A percentile compares a stretch with the other conserved stretches of the same genome.
phyloP scores from a whole-genome alignment of 2,329 filamentous ascomycete genomes.

The Torrubiellomyces zombiae region DNA sequence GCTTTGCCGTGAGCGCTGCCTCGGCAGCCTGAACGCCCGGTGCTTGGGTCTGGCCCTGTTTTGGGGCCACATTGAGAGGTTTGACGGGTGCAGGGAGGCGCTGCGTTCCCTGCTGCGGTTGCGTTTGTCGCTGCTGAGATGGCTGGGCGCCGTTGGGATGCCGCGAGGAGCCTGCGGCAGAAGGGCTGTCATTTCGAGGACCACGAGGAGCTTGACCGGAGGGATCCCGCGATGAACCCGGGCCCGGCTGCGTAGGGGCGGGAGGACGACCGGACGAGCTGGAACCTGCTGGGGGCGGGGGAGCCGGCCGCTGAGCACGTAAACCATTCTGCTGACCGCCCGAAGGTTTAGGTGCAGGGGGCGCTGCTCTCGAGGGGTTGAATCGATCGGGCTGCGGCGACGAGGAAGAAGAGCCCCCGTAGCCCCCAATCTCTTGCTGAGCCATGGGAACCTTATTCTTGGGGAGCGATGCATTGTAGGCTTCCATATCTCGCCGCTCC shows the following conservation, averaged over 20 bases:
- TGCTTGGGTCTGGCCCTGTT: conserved; percentile 31
- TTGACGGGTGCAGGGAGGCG: conserved; percentile 51
- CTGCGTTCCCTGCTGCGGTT: conserved; percentile 25
- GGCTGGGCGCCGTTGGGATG: conserved; percentile 37
- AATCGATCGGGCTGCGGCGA: conserved; percentile 47
- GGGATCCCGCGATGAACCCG: conserved; percentile 26
- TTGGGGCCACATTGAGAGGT: conserved; percentile 61
- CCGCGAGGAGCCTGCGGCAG: conserved; percentile 36
- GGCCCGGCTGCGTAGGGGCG: conserved; percentile 31
- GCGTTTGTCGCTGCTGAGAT: conserved; percentile 28
- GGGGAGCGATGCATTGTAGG: conserved; percentile 78
- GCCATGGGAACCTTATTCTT: conserved; percentile 66
- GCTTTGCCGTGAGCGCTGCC: conserved; percentile 73
- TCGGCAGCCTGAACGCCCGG: conserved; percentile 82
- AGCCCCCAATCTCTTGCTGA: conserved; percentile 77
- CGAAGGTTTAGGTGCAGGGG: conserved; percentile 51
- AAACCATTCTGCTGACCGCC: conserved; percentile 38
- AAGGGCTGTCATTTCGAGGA: conserved; percentile 28
- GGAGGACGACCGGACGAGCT: conserved; percentile 26
- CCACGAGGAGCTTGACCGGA: conserved; percentile 24
- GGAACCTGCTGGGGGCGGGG: conserved; percentile 42
- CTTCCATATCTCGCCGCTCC: conserved; percentile 60
- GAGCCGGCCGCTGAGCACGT: conserved; percentile 65
- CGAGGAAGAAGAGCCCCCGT: conserved; percentile 27
- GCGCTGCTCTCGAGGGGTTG: conserved; percentile 72